A percentile compares a stretch with the other conserved stretches of the same genome.
These are phyloP conservation scores for Fusarium praegraminearum DNA, from an alignment of 2,329 filamentous ascomycete species.

Conservation along the genomic window DNA sequence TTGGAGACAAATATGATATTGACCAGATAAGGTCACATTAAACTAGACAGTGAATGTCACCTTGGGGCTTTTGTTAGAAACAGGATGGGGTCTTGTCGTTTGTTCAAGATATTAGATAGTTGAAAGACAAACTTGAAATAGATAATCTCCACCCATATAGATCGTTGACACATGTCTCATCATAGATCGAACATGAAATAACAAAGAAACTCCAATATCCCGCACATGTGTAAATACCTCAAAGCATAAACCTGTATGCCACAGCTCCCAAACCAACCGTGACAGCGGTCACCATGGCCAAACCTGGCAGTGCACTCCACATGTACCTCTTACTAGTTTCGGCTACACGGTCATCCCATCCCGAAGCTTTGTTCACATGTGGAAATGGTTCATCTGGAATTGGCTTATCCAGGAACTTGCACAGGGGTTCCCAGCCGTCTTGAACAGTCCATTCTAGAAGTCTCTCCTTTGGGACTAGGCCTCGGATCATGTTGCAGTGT, in stretches of 20 bases:
- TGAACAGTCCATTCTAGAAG: conserved; percentile 26
- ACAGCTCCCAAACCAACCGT: not conserved
- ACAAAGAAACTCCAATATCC: fast-evolving
- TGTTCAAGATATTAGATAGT: not conserved
- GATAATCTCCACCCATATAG: not conserved
- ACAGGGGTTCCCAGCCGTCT: conserved; percentile 28
- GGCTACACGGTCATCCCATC: not conserved
- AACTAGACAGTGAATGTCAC: not conserved
- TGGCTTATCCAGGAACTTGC: conserved; percentile 22
- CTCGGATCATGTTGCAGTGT: conserved; percentile 22
- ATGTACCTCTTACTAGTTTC: not conserved
- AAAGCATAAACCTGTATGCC: not conserved
- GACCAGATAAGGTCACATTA: conserved; percentile 8
- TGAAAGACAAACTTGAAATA: not conserved
- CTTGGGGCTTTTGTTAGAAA: fast-evolving
- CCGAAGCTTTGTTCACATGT: conserved; percentile 7
- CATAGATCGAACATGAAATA: not conserved
- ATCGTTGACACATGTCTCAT: not conserved
- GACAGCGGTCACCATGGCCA: not conserved
- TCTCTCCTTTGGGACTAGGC: conserved; percentile 3
- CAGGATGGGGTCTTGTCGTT: fast-evolving
- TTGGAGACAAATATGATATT: conserved; percentile 17
- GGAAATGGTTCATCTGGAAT: conserved; percentile 20
- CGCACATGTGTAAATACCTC: not conserved
- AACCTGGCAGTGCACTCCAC: not conserved